Percentiles rank a stretch among this genome's conserved stretches.
Evolutionary conservation across 2,329 filamentous ascomycete genomes (phyloP).

Genomic region (Fusarium falciforme): DNA sequence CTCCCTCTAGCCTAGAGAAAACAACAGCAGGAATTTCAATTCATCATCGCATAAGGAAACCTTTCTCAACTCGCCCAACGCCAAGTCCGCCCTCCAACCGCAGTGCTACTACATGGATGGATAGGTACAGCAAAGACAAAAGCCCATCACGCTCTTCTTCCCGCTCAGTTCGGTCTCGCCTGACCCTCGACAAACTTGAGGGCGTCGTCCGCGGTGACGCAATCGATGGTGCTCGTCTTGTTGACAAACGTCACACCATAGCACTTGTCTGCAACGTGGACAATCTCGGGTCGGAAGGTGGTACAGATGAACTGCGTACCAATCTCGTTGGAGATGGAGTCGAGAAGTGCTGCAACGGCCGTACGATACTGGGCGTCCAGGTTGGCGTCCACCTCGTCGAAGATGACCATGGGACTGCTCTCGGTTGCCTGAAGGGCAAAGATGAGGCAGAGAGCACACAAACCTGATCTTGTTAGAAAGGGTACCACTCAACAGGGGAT

Average conservation of each 20-base stretch:
- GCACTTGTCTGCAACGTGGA: slow-evolving; percentile 95
- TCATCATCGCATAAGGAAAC: slow-evolving; percentile 43
- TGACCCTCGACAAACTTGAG: slow-evolving; percentile 95
- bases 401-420: slow-evolving; percentile 97
- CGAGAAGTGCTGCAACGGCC: slow-evolving; percentile 89
- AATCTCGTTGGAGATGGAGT: slow-evolving; percentile 77
- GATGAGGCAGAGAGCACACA: slow-evolving; percentile 96
- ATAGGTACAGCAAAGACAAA: slow-evolving; percentile 10
- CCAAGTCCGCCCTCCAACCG: slow-evolving; percentile 35
- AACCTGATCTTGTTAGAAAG: slow-evolving; percentile 62
- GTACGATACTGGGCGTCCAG: slow-evolving; percentile 98
- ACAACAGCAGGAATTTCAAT: slow-evolving; percentile 26
- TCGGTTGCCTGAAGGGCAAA: slow-evolving; percentile 99
- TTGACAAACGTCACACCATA: slow-evolving; percentile 95
- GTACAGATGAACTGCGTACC: slow-evolving; percentile 95
- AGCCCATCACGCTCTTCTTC: neutral
- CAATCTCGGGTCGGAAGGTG: slow-evolving; percentile 96
- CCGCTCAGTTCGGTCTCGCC: slow-evolving; percentile 49
- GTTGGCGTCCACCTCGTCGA: slow-evolving; percentile 99
- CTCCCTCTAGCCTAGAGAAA: slow-evolving; percentile 23
- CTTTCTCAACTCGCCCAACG: slow-evolving; percentile 42
- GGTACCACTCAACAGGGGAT: neutral
- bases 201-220: slow-evolving; percentile 87
- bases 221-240: slow-evolving; percentile 95
- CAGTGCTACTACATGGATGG: slow-evolving; percentile 38